phyloP scores from a whole-genome alignment of 2,329 filamentous ascomycete species.

The Fusarium hainanense region DNA sequence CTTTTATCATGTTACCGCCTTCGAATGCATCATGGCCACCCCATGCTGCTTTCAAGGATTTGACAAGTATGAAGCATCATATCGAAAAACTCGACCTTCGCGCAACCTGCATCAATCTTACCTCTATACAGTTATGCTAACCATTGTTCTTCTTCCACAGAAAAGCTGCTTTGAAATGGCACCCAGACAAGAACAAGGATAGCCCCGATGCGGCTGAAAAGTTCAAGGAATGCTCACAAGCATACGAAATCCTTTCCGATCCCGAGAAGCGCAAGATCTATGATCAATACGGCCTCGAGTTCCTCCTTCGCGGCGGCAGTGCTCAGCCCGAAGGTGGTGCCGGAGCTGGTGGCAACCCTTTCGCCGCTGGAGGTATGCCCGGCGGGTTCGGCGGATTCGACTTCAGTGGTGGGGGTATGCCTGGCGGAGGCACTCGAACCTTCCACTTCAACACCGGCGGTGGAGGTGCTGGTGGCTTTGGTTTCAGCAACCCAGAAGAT shows the following conservation, averaged over 20 bases:
- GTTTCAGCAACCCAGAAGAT: slow-evolving; percentile 83
- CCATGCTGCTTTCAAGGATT: slow-evolving; percentile 2
- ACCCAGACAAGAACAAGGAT: slow-evolving; percentile 98
- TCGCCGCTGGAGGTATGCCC: slow-evolving; percentile 66
- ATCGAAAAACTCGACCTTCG: background rate
- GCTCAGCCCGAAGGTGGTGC: slow-evolving; percentile 71
- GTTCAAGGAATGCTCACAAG: slow-evolving; percentile 98
- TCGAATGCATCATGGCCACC: background rate
- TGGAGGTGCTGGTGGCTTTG: slow-evolving; percentile 73
- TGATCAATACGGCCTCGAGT: slow-evolving; percentile 94
- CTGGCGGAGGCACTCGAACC: slow-evolving; percentile 59
- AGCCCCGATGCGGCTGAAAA: slow-evolving; percentile 87
- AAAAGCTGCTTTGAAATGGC: slow-evolving; percentile 89
- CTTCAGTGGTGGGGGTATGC: slow-evolving; percentile 59
- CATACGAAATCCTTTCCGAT: slow-evolving; percentile 97
- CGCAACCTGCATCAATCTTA: background rate
- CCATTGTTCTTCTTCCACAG: slow-evolving; percentile 56
- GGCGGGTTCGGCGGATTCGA: slow-evolving; percentile 65
- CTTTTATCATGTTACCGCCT: background rate
- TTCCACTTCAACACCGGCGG: slow-evolving; percentile 73
- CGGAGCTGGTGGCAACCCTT: slow-evolving; percentile 67
- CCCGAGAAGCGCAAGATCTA: slow-evolving; percentile 97
- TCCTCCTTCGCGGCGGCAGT: slow-evolving; percentile 82
- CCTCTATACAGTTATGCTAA: slow-evolving; percentile 48
- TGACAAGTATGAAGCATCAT: background rate